These are phyloP conservation scores for Cryphonectria naterciae DNA, from an alignment of 2,329 filamentous ascomycete genomes.

Conservation along the genomic window DNA sequence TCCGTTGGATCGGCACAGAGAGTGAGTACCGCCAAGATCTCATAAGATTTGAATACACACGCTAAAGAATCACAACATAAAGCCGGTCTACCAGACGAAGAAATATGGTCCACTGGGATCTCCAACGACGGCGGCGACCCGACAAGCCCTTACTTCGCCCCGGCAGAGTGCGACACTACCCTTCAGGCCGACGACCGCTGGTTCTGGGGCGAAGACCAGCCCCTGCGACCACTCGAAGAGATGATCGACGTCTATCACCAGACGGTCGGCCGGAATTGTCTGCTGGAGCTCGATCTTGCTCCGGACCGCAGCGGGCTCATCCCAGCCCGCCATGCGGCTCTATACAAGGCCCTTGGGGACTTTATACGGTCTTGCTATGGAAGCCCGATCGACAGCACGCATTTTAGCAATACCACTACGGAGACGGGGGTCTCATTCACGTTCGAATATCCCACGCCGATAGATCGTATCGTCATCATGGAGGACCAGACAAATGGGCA, in stretches of 20 bases:
- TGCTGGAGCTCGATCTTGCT: conserved; percentile 34
- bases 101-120: conserved; percentile 35
- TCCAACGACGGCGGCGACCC: conserved; percentile 33
- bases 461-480: conserved; percentile 36
- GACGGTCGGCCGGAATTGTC: conserved; percentile 35
- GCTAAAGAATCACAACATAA: background rate
- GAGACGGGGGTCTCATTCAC: conserved; percentile 4
- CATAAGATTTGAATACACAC: background rate
- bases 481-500: conserved; percentile 35
- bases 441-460: conserved; percentile 29
- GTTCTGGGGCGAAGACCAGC: conserved; percentile 34
- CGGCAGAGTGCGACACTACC: conserved; percentile 35
- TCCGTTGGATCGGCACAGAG: conserved; percentile 35
- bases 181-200: conserved; percentile 34
- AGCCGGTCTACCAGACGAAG: conserved; percentile 31
- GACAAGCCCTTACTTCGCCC: conserved; percentile 33
- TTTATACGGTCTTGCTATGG: conserved; percentile 30
- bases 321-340: conserved; percentile 31
- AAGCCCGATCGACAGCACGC: background rate
- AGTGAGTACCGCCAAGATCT: background rate
- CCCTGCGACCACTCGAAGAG: conserved; percentile 32
- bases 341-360: conserved; percentile 35
- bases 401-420: conserved; percentile 3
- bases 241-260: conserved; percentile 36
- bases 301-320: conserved; percentile 35